Percentiles rank a stretch among this genome's conserved stretches.
These are phyloP conservation scores for Coniochaeta sp. DNA, from an alignment of 2,329 filamentous ascomycete genomes.

Conservation along the genomic window DNA sequence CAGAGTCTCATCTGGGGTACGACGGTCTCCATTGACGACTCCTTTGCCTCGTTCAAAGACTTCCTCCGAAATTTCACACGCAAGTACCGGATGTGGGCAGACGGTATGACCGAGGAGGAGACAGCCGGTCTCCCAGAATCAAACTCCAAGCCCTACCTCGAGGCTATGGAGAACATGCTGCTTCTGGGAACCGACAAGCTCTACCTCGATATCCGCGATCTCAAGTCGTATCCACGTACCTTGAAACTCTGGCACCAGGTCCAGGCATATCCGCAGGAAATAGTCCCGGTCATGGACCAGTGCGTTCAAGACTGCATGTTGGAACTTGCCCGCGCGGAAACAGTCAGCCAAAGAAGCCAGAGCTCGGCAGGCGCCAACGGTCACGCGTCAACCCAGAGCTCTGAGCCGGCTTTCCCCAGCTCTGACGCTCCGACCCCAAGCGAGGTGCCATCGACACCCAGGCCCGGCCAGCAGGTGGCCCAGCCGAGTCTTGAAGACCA, in stretches of 20 bases:
- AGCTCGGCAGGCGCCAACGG: slow-evolving; percentile 41
- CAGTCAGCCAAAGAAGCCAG: slow-evolving; percentile 61
- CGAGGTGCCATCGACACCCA: slow-evolving; percentile 40
- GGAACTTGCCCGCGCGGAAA: slow-evolving; percentile 76
- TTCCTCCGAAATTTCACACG: slow-evolving; percentile 87
- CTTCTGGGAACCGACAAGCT: slow-evolving; percentile 76
- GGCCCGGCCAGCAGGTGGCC: slow-evolving; percentile 35
- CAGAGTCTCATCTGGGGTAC: slow-evolving; percentile 93
- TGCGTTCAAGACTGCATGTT: slow-evolving; percentile 89
- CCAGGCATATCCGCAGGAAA: slow-evolving; percentile 90
- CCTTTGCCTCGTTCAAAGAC: slow-evolving; percentile 79
- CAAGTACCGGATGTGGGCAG: slow-evolving; percentile 89
- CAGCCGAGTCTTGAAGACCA: slow-evolving; percentile 64
- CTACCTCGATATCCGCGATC: slow-evolving; percentile 80
- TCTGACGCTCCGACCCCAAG: slow-evolving; percentile 54
- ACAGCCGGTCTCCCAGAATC: slow-evolving; percentile 63
- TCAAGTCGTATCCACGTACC: slow-evolving; percentile 89
- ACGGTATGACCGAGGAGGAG: slow-evolving; percentile 74
- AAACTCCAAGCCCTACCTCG: slow-evolving; percentile 74
- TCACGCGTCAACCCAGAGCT: slow-evolving; percentile 52
- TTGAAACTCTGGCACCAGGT: slow-evolving; percentile 93
- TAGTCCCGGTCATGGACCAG: slow-evolving; percentile 95
- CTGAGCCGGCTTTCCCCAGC: slow-evolving; percentile 69
- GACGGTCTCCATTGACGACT: slow-evolving; percentile 88
- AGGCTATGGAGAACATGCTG: slow-evolving; percentile 85